phyloP scores from a whole-genome alignment of 2,329 filamentous ascomycete genomes.

The Purpureocillium takamizusanense region DNA sequence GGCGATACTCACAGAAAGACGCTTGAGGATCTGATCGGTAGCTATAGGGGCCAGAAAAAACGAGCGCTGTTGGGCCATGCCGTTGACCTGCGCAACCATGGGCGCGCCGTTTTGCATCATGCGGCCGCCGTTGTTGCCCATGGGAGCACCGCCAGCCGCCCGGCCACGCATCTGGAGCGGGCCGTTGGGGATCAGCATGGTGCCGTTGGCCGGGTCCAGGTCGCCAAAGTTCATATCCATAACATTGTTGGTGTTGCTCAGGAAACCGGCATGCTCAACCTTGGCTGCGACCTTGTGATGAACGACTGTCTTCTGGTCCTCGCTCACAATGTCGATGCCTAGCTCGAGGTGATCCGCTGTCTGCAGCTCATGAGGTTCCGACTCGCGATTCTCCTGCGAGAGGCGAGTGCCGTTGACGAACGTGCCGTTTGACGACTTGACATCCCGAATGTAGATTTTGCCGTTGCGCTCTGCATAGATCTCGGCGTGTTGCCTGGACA shows the following conservation, averaged over 20 bases:
- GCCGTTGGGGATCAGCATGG: constrained; percentile 61
- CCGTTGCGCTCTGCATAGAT: constrained; percentile 81
- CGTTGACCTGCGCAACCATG: constrained; percentile 44
- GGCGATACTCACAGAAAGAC: constrained; percentile 22
- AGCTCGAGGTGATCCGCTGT: constrained; percentile 88
- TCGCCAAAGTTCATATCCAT: constrained; percentile 90
- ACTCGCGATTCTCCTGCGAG: constrained; percentile 91
- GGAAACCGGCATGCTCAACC: constrained; percentile 87
- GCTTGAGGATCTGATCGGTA: constrained; percentile 87
- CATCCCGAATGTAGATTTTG: constrained; percentile 91
- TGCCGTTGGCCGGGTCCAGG: constrained; percentile 69
- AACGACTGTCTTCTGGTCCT: constrained; percentile 96
- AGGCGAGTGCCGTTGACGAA: constrained; percentile 91
- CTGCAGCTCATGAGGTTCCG: constrained; percentile 86
- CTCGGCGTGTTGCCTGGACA: constrained; percentile 92
- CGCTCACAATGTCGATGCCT: constrained; percentile 96
- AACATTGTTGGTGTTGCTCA: constrained; percentile 64
- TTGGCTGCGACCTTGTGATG: constrained; percentile 97
- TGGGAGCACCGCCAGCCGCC: constrained; percentile 57
- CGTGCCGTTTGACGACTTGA: constrained; percentile 97
- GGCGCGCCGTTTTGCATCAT: constrained; percentile 39
- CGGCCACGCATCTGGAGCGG: constrained; percentile 64
- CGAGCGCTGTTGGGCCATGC: constrained; percentile 64
- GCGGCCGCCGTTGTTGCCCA: constrained; percentile 52
- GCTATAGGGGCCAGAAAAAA: constrained; percentile 85